phyloP scores from a whole-genome alignment of 2,329 filamentous ascomycete species.

The Verticillium nonalfalfae region DNA sequence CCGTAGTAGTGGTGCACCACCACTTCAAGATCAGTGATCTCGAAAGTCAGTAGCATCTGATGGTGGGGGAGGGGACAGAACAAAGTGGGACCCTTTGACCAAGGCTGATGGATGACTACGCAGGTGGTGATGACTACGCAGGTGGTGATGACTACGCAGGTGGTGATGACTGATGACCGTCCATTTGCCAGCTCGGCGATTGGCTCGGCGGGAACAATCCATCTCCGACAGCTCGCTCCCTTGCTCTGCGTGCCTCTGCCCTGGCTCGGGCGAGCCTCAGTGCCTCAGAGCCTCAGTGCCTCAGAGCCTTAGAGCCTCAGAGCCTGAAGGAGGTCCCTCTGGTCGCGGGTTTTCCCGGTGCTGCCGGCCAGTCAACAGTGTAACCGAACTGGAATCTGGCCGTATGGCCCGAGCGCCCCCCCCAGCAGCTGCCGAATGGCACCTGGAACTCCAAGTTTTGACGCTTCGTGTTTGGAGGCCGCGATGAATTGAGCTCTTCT shows the following conservation, averaged over 20 bases:
- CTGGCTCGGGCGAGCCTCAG: no score
- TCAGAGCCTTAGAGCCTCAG: no score
- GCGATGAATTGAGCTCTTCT: slow-evolving; percentile 1
- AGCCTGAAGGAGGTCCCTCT: background rate
- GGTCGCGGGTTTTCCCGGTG: slow-evolving; percentile 13
- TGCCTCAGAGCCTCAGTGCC: no score
- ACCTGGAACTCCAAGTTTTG: slow-evolving; percentile 3
- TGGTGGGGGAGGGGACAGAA: background rate
- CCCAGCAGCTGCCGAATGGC: background rate
- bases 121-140: no score
- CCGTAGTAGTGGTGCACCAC: slow-evolving; percentile 8
- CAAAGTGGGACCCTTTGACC: background rate
- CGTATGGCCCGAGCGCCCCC: background rate
- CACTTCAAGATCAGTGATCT: background rate
- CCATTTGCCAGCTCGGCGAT: background rate
- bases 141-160: no score
- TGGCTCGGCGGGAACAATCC: background rate
- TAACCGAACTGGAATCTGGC: background rate
- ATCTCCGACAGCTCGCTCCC: background rate
- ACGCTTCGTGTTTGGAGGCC: slow-evolving; percentile 1
- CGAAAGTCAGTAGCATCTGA: background rate
- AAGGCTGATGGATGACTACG: no score
- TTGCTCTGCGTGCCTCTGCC: no score
- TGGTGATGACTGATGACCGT: slow-evolving; percentile 2
- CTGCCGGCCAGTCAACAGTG: background rate